Conservation (phyloP, 768 basidiomycete genomes). For the Hemileccinum rubropunctum region DNA sequence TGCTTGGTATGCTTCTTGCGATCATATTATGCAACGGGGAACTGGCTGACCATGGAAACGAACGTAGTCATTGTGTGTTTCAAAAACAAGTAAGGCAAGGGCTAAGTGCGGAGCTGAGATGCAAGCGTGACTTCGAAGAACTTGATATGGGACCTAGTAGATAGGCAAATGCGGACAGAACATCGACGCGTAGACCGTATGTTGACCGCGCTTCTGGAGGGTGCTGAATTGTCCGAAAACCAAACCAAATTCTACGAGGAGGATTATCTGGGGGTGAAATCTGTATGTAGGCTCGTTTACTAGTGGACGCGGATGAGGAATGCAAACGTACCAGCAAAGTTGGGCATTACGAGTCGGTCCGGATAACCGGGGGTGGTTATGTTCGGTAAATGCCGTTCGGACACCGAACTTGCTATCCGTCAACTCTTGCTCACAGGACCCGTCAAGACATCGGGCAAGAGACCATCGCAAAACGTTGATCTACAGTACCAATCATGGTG, state of each 20-base stretch:
- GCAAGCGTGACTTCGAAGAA: slow-evolving; percentile 22
- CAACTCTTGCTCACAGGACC: slow-evolving; percentile 11
- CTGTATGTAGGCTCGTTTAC: too few species aligned
- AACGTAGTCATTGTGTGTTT: slow-evolving; percentile 74
- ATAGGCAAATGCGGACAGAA: slow-evolving; percentile 64
- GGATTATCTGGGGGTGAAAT: slow-evolving; percentile 58
- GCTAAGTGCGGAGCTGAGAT: slow-evolving; percentile 38
- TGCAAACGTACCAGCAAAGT: too few species aligned
- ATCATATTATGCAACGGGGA: neutral
- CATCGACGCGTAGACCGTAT: slow-evolving; percentile 64
- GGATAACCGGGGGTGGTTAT: too few species aligned
- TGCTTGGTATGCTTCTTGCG: slow-evolving; percentile 24
- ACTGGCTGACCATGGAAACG: slow-evolving; percentile 64
- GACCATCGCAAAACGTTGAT: slow-evolving; percentile 20
- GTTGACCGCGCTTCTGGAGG: too few species aligned
- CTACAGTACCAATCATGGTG: slow-evolving; percentile 35
- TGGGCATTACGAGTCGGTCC: too few species aligned
- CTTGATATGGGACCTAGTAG: slow-evolving; percentile 71
- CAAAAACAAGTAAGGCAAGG: slow-evolving; percentile 60
- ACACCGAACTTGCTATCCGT: slow-evolving; percentile 21
- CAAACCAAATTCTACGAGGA: slow-evolving; percentile 52
- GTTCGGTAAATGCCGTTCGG: slow-evolving; percentile 46
- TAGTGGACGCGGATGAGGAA: too few species aligned
- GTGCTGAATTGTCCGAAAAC: slow-evolving; percentile 47
- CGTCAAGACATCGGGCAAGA: slow-evolving; percentile 29